Evolutionary conservation across 2,329 filamentous ascomycete species (phyloP), one percentile per base, ranked within the genome.

Genomic region (Tolypocladium ophioglossoides): DNA sequence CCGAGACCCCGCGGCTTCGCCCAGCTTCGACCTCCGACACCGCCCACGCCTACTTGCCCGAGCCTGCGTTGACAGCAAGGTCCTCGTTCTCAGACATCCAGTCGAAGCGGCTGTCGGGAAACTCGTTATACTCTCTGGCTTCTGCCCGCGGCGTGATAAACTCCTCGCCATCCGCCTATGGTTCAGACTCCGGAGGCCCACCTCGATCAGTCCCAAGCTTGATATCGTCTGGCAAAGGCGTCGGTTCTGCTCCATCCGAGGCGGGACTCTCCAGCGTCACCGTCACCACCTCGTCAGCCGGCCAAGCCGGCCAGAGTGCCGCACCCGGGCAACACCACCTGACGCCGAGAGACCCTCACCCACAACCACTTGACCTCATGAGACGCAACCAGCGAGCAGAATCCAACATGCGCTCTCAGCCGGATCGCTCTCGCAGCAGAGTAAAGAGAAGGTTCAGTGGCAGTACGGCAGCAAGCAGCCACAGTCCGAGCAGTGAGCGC

Each of bases 381-480:
- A 74, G 74, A 64, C 71, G 75, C 49, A 73, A 67, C 52, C 68
- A 70, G 49, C 68, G 65, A n/a, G 56, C 63, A 54, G 68, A 73
- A 22, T 59, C 71, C 30, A 66, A 68, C 50, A 55, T 71, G 54
- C 74, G 78, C 46, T 59, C 74, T 16, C 76, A 78, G 55, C 76
- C 76, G 11, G 76, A 78, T 53, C 73, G 79, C 59, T 87, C 86
- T 49, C 80, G 86, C 46, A 89, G 88, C 64, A 77, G 80, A 63
- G 82, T 77, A 22, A 87, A 89, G 67, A 78, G 90, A 58, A 80
- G 90, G 56, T 85, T 94, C 61, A 95, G 90, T 64, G 86, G 83
- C 27, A 94, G 89, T 69, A 91, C 87, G 40, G 85, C 78, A n/a
- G 82, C 85, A 40, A 94, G 87, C 71, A 94, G 86, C 66, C 83